Percentiles rank a stretch among this genome's conserved stretches.
These are phyloP conservation scores for Pharnaceum exiguum DNA, from an alignment of 148 eudicot genomes.

Conservation along the genomic window DNA sequence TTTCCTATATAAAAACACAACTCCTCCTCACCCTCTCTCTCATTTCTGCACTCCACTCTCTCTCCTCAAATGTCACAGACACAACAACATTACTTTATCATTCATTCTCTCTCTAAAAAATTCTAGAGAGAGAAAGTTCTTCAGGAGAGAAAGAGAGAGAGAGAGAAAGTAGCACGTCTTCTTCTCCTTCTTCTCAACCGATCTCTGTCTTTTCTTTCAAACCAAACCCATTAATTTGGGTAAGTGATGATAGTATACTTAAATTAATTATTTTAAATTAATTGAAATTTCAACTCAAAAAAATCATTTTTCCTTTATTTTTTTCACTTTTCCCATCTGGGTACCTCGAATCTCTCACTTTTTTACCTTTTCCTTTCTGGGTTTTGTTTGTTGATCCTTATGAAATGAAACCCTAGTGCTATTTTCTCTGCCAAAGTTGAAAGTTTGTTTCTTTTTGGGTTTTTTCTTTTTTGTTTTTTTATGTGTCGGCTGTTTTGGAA, in stretches of 20 bases:
- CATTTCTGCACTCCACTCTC: conserved; percentile 1
- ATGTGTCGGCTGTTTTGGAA: conserved; percentile 21
- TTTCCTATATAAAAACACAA: conserved; percentile 25
- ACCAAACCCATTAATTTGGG: conserved; percentile 11
- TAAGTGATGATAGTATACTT: conserved; percentile 5
- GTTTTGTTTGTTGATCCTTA: conserved; percentile 21
- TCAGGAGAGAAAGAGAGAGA: neutral
- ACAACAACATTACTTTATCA: neutral
- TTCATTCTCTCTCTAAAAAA: conserved; percentile 19
- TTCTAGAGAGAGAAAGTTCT: conserved; percentile 17
- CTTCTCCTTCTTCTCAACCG: conserved; percentile 8
- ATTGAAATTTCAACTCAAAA: neutral
- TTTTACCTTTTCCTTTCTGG: conserved; percentile 3
- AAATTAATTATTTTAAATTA: neutral
- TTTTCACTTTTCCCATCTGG: neutral
- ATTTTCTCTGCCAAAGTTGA: neutral
- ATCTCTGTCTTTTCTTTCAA: conserved; percentile 11
- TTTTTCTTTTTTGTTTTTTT: neutral
- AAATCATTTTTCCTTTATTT: neutral
- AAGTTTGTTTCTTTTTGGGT: neutral
- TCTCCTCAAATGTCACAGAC: no score
- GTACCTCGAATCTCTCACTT: conserved; percentile 14
- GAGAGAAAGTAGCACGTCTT: conserved; percentile 2
- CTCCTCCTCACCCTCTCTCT: conserved; percentile 11
- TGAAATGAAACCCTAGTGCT: conserved; percentile 18